A percentile compares a stretch with the other conserved stretches of the same genome.
phyloP scores from a whole-genome alignment of 257 asterid species.

The Nicotiana sylvestris region DNA sequence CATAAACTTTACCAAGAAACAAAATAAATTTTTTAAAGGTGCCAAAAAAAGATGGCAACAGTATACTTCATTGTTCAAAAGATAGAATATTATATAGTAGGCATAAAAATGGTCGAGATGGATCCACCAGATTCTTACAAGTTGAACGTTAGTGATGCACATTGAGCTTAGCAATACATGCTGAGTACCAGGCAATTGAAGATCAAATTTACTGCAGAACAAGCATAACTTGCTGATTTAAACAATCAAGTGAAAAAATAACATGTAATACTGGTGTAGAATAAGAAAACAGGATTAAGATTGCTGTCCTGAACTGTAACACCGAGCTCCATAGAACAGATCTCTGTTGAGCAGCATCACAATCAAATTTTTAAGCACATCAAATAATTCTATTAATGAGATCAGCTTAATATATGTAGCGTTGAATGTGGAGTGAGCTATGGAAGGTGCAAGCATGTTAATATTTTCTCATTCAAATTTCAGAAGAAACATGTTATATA shows the following conservation, averaged over 20 bases:
- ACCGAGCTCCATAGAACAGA: background rate
- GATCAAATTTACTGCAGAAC: background rate
- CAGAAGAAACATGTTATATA: background rate
- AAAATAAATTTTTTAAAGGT: background rate
- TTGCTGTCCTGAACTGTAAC: background rate
- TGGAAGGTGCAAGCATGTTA: background rate
- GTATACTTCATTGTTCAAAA: background rate
- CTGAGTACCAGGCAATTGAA: background rate
- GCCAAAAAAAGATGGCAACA: background rate
- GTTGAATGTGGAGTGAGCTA: background rate
- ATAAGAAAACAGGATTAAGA: background rate
- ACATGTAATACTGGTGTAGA: background rate
- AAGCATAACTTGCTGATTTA: background rate
- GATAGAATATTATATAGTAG: background rate
- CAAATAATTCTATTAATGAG: background rate
- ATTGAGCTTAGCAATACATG: background rate
- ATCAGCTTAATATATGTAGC: background rate
- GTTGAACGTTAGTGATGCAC: background rate
- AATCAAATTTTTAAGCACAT: background rate
- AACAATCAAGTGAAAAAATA: background rate
- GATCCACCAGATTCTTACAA: background rate
- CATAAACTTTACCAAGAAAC: background rate
- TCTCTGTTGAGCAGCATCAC: background rate
- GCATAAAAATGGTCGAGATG: background rate
- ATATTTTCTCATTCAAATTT: background rate